Evolutionary conservation across 495 filamentous ascomycete genomes (phyloP), one percentile per base, ranked within the genome.

Genomic region (Aspergillus cavernicola): DNA sequence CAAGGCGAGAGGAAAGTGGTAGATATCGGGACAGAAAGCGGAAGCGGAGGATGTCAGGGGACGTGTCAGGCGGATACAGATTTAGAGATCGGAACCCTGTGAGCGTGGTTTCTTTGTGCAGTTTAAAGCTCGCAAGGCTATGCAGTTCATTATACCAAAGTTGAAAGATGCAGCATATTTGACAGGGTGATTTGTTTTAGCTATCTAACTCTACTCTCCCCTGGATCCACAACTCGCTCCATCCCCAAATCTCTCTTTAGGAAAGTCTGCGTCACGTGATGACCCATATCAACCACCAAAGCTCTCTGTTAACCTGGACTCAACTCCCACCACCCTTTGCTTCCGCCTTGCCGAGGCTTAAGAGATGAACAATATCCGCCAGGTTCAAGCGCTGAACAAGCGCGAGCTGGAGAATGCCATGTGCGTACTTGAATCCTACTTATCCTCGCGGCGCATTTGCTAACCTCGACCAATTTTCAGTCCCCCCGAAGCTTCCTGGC

Each of bases 311-410:
- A 16, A 23, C 26, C 15, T 32, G 26, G 33, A 32, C 18, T 28
- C 45, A 48, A 37, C 20, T 26, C 22, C 18, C 39, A 42, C 7
- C 39, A 11, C 22, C 39, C n/a, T 11, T 4, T n/a, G 31, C 2
- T 15, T 19, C 20, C 1, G 3, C 40, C 38, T 24, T 41, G 19
- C 35, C 16, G 24, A 19, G 3, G 22, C 6, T 40, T 12, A 5
- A 31, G 13, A 38, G 4, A 98, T 98, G 93, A 96, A 97, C 68
- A 83, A 85, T 58, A 92, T 98, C 60, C 88, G 90, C 60, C 84
- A 89, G 57, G 89, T 97, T 57, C 87, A 95, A 69, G 82, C 85
- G 63, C 86, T 98, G 53, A 99, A 97, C 74, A 90, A 95, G 78
- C 85, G 86, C 53, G 93, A 99, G 72, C 86, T 97, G 49, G 90